Conservation (phyloP, 805 yeast genomes). For the Candida anglica region DNA sequence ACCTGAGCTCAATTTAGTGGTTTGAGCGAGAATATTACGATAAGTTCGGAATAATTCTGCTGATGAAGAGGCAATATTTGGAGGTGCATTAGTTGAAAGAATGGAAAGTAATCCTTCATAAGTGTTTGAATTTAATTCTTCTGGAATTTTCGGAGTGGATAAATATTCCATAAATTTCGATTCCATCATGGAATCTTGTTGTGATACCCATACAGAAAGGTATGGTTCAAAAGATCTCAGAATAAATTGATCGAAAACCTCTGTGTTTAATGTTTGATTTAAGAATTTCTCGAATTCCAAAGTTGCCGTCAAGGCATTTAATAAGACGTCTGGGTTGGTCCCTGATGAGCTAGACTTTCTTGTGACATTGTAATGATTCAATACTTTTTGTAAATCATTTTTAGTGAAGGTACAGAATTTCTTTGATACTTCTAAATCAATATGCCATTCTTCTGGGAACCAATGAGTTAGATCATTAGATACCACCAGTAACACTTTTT, state of each 20-base stretch:
- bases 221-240: constrained; percentile 76
- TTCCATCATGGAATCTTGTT: constrained; percentile 67
- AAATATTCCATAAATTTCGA: constrained; percentile 63
- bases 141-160: constrained; percentile 51
- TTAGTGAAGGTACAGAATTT: constrained; percentile 67
- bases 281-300: constrained; percentile 79
- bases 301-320: constrained; percentile 69
- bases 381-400: constrained; percentile 56
- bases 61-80: constrained; percentile 77
- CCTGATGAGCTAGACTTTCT: background rate
- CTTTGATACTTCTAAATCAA: constrained; percentile 56
- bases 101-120: constrained; percentile 30
- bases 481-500: constrained; percentile 59
- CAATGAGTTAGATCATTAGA: constrained; percentile 46
- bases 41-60: constrained; percentile 81
- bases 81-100: constrained; percentile 39
- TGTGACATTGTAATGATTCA: constrained; percentile 35
- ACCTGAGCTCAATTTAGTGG: constrained; percentile 37
- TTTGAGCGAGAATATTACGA: constrained; percentile 67
- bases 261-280: constrained; percentile 55
- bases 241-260: constrained; percentile 47
- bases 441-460: constrained; percentile 74
- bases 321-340: constrained; percentile 50
- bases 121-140: constrained; percentile 21
- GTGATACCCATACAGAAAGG: constrained; percentile 77